Evolutionary conservation across 306 rosid species (phyloP), one percentile per base, ranked within the genome.

Genomic region (Rosa chinensis): DNA sequence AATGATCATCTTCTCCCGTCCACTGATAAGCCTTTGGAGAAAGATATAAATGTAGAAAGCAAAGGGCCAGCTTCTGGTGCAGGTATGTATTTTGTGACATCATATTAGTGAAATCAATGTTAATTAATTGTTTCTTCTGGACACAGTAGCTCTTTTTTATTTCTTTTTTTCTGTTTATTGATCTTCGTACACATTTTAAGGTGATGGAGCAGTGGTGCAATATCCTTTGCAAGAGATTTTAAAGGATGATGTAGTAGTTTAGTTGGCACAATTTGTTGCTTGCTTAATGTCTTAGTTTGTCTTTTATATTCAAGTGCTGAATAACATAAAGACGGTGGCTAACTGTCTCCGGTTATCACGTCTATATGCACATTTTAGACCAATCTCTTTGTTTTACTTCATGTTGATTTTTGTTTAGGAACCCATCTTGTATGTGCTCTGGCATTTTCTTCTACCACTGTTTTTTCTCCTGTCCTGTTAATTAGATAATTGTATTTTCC

Each of bases 1-100:
- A 83, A 91, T 86, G 96, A 91, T 68, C 94, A 88, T 91, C 94
- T 93, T 79, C 91, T 84, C 77, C 98, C 96, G 8, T 75, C 68
- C 45, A n/a, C 50, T 40, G 86, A 87, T 79, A 85, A 81, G 77
- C 79, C 85, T 84, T 45, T 85, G 76, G 85, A 81, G 53, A 82
- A 50, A 76, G 82, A 83, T 68, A 71, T 48, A 8, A 72, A 59
- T 73, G 70, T 42, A 66, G 83, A 87, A 81, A 77, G 84, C 85
- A 88, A 87, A 84, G 91, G 82, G 83, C 72, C 84, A 4, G 70
- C 77, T 74, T 73, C 93, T 50, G 89, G 94, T 61, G 93, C 97
- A 83, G 99, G 94, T 93, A 84, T 44, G 14, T 64, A 35, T 13
- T 16, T 14, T 32, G 14, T 23, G 17, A 25, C 1, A 25, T 10